A percentile compares a stretch with the other conserved stretches of the same genome.
These are phyloP conservation scores for Stephania japonica DNA, from an alignment of 164 flowering plant species.

Conservation along the genomic window DNA sequence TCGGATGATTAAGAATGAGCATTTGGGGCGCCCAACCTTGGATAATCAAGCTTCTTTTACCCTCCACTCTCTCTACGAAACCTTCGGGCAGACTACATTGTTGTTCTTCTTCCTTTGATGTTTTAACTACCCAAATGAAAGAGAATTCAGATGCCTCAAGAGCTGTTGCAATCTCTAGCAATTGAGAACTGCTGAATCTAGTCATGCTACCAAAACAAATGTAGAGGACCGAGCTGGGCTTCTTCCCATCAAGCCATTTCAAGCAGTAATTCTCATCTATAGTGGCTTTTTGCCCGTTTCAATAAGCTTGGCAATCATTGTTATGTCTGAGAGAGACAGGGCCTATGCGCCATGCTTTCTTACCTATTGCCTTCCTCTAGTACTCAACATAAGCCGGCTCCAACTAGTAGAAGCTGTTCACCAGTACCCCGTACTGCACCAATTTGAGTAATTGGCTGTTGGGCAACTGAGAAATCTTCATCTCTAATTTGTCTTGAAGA, in stretches of 20 bases:
- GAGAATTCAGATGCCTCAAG: constrained; percentile 13
- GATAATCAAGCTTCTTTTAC: constrained; percentile 24
- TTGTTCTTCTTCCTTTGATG: constrained; percentile 1
- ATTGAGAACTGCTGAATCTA: constrained; percentile 5
- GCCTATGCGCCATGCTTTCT: constrained; percentile 40
- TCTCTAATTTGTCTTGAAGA: constrained; percentile 33
- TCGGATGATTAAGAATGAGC: constrained; percentile 25
- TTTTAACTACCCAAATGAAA: constrained; percentile 25
- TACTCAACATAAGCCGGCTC: constrained; percentile 17
- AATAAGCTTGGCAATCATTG: constrained; percentile 13
- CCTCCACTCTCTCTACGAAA: constrained; percentile 23
- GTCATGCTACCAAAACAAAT: constrained; percentile 19
- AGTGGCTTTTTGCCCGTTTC: constrained; percentile 16
- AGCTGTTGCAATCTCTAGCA: constrained; percentile 16
- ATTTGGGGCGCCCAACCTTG: constrained; percentile 43
- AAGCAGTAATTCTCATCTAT: constrained; percentile 8
- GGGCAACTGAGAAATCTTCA: constrained; percentile 13
- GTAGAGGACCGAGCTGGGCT: constrained; percentile 19
- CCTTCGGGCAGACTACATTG: constrained; percentile 23
- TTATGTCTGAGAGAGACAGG: constrained; percentile 36
- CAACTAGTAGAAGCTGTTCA: constrained; percentile 47
- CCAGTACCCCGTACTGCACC: constrained; percentile 27
- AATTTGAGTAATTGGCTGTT: neutral
- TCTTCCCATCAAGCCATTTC: constrained; percentile 20
- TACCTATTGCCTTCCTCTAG: constrained; percentile 8